These are phyloP conservation scores for Besnoitia besnoiti DNA, from an alignment of 169 alveolate species.

Conservation along the genomic window DNA sequence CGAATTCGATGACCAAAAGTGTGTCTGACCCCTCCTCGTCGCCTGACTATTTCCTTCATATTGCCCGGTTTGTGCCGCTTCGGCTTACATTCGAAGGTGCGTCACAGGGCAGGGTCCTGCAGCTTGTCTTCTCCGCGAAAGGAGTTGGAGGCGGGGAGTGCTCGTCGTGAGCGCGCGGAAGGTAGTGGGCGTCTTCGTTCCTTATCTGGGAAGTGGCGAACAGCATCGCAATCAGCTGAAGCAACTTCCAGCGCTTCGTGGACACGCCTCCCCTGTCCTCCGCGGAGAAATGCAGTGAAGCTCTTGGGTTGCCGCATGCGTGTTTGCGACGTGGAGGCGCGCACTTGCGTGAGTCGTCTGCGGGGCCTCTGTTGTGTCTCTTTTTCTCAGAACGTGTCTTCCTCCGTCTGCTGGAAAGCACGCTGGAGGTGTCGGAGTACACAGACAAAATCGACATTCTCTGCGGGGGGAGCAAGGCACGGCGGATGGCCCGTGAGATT, in stretches of 20 bases:
- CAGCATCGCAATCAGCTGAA: no score
- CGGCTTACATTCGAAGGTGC: constrained; percentile 48
- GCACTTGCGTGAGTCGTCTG: no score
- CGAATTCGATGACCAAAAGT: neutral
- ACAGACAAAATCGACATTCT: constrained; percentile 87
- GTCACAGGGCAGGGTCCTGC: no score
- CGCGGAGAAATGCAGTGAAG: neutral
- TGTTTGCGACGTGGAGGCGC: no score
- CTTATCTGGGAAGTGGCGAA: no score
- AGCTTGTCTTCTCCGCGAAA: no score
- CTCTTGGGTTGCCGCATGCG: no score
- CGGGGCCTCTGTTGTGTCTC: neutral
- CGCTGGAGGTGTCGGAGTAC: constrained; percentile 88
- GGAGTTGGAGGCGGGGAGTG: no score
- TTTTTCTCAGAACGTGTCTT: constrained; percentile 79
- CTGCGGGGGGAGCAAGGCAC: constrained; percentile 79
- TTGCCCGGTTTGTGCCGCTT: constrained; percentile 41
- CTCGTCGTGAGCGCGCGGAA: no score
- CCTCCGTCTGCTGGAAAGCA: constrained; percentile 86
- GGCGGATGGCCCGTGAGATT: constrained; percentile 83
- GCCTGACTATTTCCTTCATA: constrained; percentile 4
- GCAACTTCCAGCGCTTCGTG: neutral
- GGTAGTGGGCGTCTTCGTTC: no score
- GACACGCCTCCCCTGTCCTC: neutral
- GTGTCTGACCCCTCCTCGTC: neutral